Base-by-base conservation (phyloP, 164 flowering plant species). In the Hamamelis virginiana region DNA sequence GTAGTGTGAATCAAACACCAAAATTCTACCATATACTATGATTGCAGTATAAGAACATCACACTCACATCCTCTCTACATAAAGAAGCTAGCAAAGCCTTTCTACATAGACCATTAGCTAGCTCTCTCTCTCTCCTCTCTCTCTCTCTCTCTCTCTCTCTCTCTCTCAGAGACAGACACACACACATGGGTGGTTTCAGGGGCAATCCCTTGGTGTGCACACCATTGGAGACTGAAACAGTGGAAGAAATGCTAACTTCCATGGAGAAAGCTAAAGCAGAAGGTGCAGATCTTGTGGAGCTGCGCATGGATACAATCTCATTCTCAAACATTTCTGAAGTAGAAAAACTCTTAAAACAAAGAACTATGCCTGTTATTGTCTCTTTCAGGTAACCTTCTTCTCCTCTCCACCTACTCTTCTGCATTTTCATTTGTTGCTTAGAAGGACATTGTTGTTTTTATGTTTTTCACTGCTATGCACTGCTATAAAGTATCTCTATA, bases 211-310 rank as follows among this genome's bases (percentile, higher is more conserved):
- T 80, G 25, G 70, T 82, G 43, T 82, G 83, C 66, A 66, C 83
- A 1, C 66, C 73, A n/a, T 44, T 82, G 14, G 79, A 76, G 60
- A 69, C 72, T 15, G 60, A 68, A 53, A 75, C 73, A 9, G 38
- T 63, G 28, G 77, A 73, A 58, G 80, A 81, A 63, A 74, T 79
- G 83, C 11, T 68, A 21, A 25, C 74, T 26, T 65, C 74, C 14
- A 81, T 83, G 74, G 74, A 74, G 18, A 64, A 68, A 52, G 87
- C 84, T 8, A 81, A 77, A 73, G 56, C 59, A 59, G 75, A 77
- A 72, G 87, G 87, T 14, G 84, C 87, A 3, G 83, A 83, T 64
- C 73, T 83, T 8, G 83, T 76, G 0, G 87, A 83, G 72, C 78
- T 83, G 5, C 48, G 75, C 62, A 23, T 81, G 12, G 80, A 73